Percentiles rank a stretch among this genome's conserved stretches.
Conservation (phyloP, 2,329 filamentous ascomycete species). For the Endothia cerciana region DNA sequence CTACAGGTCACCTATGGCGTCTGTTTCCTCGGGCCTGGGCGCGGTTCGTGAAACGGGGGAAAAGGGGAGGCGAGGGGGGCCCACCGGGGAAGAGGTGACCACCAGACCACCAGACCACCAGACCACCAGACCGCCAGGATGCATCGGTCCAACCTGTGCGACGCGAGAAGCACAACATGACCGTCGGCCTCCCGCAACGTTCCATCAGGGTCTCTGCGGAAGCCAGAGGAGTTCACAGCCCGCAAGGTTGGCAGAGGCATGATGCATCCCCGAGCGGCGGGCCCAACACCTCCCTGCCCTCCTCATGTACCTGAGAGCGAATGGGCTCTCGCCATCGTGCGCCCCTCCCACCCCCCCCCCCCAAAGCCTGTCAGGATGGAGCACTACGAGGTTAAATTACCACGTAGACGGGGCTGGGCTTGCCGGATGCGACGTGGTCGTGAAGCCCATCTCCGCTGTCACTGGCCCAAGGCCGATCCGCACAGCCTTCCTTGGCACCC, state of each 20-base stretch:
- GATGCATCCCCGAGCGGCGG: not conserved
- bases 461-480: not conserved
- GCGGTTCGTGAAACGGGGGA: not conserved
- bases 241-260: not conserved
- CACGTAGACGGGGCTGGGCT: too few relatives aligned
- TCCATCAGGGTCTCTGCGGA: not conserved
- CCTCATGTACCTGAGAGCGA: not conserved
- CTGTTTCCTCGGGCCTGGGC: not conserved
- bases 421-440: too few relatives aligned
- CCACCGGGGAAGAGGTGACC: too few relatives aligned
- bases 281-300: too few relatives aligned
- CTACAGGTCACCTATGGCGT: not conserved
- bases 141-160: not conserved
- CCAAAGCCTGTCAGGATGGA: too few relatives aligned
- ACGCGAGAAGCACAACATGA: not conserved
- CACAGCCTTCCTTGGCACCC: not conserved
- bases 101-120: not conserved
- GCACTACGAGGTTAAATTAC: too few relatives aligned
- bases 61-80: too few relatives aligned
- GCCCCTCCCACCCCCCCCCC: too few relatives aligned
- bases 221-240: too few relatives aligned
- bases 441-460: not conserved
- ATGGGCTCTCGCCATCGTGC: not conserved
- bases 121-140: not conserved
- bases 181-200: conserved; percentile 4